Evolutionary conservation across 768 basidiomycete genomes (phyloP).

Genomic region (Rhodotorula diobovata): DNA sequence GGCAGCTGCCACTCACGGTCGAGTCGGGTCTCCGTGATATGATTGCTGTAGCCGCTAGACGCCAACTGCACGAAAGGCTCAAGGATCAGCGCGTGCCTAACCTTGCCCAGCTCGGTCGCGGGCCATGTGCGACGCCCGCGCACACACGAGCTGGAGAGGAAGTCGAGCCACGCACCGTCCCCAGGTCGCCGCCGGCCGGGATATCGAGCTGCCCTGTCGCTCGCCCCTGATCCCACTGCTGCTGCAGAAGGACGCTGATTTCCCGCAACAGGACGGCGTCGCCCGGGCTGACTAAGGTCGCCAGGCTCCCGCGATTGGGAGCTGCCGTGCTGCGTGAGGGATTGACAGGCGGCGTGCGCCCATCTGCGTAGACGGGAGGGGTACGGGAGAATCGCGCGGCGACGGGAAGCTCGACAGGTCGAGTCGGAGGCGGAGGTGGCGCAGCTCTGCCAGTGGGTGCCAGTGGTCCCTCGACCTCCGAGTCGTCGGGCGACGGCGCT

Average conservation of each 20-base stretch:
- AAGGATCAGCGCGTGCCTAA: too few relatives aligned
- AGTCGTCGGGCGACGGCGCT: accelerated
- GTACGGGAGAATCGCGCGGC: not conserved
- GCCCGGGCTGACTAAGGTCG: not conserved
- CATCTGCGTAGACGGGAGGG: too few relatives aligned
- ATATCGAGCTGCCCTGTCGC: not conserved
- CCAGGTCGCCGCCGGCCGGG: not conserved
- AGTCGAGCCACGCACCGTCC: too few relatives aligned
- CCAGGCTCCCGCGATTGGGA: not conserved
- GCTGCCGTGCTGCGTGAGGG: not conserved
- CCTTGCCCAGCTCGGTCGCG: too few relatives aligned
- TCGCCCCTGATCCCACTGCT: not conserved
- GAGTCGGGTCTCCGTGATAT: too few relatives aligned
- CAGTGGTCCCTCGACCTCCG: too few relatives aligned
- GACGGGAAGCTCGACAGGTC: not conserved
- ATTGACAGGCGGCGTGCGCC: not conserved
- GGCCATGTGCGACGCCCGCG: too few relatives aligned
- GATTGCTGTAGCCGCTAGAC: too few relatives aligned
- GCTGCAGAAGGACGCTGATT: not conserved
- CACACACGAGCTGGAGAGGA: too few relatives aligned
- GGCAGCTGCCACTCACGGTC: too few relatives aligned
- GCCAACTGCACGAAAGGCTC: too few relatives aligned
- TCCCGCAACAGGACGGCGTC: not conserved
- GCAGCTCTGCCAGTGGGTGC: too few relatives aligned
- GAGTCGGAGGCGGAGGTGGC: not conserved